Percentiles rank a stretch among this genome's conserved stretches.
Evolutionary conservation across 163 green algal genomes (phyloP).

Genomic region (Prototheca wickerhamii): DNA sequence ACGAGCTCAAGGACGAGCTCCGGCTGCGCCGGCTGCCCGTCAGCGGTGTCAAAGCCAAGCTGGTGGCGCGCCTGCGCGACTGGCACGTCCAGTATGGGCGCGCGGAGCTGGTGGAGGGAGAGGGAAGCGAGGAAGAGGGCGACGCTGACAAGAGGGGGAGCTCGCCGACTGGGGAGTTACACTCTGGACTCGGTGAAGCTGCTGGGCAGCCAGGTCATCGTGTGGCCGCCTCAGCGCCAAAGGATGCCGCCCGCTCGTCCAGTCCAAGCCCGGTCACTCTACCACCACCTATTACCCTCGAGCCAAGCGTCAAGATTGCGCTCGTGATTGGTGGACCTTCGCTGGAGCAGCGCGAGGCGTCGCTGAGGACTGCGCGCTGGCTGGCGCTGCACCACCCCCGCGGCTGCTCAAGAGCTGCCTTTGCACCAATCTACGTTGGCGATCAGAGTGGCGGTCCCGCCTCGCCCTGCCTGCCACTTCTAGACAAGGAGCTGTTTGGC

Average conservation of each 20-base stretch:
- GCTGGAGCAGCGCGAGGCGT: constrained; percentile 4
- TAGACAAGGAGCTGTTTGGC: too few relatives aligned
- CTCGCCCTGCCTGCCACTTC: too few relatives aligned
- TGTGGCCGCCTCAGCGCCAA: too few relatives aligned
- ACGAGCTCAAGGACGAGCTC: constrained; percentile 13
- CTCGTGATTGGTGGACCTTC: constrained; percentile 17
- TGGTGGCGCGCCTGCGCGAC: constrained; percentile 11
- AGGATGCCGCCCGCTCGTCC: too few relatives aligned
- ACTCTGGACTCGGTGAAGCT: too few relatives aligned
- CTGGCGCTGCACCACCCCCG: constrained; percentile 8
- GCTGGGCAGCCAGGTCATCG: too few relatives aligned
- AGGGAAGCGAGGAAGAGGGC: neutral
- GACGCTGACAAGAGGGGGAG: too few relatives aligned
- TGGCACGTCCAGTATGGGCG: constrained; percentile 3
- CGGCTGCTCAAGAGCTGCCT: neutral
- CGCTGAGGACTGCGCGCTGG: constrained; percentile 14
- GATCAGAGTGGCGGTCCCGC: too few relatives aligned
- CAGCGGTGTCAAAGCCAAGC: constrained; percentile 13
- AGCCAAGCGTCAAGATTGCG: too few relatives aligned
- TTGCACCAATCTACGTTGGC: neutral
- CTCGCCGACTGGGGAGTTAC: too few relatives aligned
- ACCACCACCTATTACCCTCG: too few relatives aligned
- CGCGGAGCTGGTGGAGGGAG: neutral
- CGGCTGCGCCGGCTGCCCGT: constrained; percentile 3
- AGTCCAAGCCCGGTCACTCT: too few relatives aligned